These are phyloP conservation scores for Dothistroma pini DNA, from an alignment of 2,329 filamentous ascomycete genomes.

Conservation along the genomic window DNA sequence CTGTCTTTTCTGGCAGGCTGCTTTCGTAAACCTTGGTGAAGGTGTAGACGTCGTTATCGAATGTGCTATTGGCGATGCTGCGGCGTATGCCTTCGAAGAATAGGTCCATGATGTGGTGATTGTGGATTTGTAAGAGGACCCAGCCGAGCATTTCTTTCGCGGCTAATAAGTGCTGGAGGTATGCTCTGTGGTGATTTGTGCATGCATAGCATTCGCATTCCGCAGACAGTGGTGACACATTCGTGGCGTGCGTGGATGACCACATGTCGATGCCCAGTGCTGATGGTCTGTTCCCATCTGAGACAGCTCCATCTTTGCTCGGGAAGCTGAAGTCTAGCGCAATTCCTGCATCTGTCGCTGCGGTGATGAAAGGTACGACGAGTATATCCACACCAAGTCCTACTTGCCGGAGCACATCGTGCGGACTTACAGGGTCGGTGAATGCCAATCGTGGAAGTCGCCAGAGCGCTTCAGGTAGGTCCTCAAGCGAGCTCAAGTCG, in stretches of 20 bases:
- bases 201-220: slow-evolving; percentile 81
- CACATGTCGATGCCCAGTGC: slow-evolving; percentile 78
- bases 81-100: slow-evolving; percentile 72
- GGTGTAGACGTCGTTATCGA: slow-evolving; percentile 50
- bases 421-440: slow-evolving; percentile 65
- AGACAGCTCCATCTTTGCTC: slow-evolving; percentile 4
- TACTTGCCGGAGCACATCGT: slow-evolving; percentile 72
- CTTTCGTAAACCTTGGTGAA: slow-evolving; percentile 69
- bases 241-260: slow-evolving; percentile 57
- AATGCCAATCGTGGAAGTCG: slow-evolving; percentile 71
- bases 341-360: slow-evolving; percentile 77
- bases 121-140: slow-evolving; percentile 89
- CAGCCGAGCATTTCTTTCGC: slow-evolving; percentile 97
- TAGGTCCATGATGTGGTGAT: slow-evolving; percentile 65
- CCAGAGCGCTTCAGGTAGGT: slow-evolving; percentile 60
- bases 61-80: slow-evolving; percentile 57
- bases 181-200: slow-evolving; percentile 77
- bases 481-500: slow-evolving; percentile 64
- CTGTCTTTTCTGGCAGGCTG: slow-evolving; percentile 68
- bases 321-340: slow-evolving; percentile 78
- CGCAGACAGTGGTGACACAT: slow-evolving; percentile 58
- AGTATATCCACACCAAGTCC: slow-evolving; percentile 75
- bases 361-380: slow-evolving; percentile 69
- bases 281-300: slow-evolving; percentile 23
- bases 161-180: slow-evolving; percentile 77